Base-by-base conservation (phyloP, 1,284 basidiomycete genomes). In the Pterulicium gracile region DNA sequence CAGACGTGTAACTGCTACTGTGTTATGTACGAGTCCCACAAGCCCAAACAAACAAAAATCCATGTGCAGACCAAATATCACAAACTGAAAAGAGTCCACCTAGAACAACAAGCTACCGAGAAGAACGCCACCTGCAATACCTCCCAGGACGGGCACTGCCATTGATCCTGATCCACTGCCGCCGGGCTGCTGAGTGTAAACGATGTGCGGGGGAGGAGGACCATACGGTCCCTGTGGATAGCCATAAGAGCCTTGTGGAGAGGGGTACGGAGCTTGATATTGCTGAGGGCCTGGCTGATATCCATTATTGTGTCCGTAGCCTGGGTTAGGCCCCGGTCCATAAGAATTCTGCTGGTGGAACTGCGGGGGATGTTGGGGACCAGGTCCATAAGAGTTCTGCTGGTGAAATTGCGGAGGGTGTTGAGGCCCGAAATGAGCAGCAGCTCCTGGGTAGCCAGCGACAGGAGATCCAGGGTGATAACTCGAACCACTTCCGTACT, bases 101-200 rank as follows among this genome's bases (percentile, higher is more conserved):
- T 39, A 39, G 23, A 55, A 58, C 14, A 80, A 43, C 15, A 69
- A 51, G 41, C 75, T 73, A 2, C 75, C 79, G 0, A 82, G 59
- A 2, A 82, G 52, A 15, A 81, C 56, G 1, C 80, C 79, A 19
- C 79, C 79, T 2, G 72, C 80, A 34, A 81, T 55, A 15, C 78
- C 79, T 27, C 77, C 80, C 19, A 78, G 50, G 1, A 80, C 56
- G 3, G 76, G 75, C 17, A 78, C 44, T 1, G 61, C 75, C 56
- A 71, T 63, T 2, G 68, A 66, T 20, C 66, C 64, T 13, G 58
- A 56, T 2, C 66, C 62, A 42, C 57, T 56, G 12, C 57, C 53
- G 17, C 57, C 51, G 34, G 32, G 45, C 21, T 18, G 47, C 27
- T 42, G 48, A 46, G 22, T 36, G 44, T 49, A 46, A 5, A 43